Evolutionary conservation across 2,329 filamentous ascomycete genomes (phyloP), one percentile per base, ranked within the genome.

Genomic region (Esteya vermicola): DNA sequence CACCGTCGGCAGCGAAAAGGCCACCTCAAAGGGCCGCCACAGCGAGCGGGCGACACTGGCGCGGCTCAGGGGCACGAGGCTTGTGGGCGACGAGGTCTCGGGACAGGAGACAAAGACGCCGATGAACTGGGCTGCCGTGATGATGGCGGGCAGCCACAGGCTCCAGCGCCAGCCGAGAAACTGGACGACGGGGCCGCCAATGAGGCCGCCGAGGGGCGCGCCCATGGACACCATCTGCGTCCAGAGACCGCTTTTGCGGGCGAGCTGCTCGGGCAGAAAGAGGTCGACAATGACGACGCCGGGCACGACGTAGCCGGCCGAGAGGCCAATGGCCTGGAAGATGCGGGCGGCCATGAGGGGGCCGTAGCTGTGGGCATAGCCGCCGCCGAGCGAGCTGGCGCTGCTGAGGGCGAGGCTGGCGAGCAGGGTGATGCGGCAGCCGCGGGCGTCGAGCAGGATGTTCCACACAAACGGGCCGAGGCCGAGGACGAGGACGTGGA

Each of bases 261-360:
- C 43, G 50, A 49, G 38, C 49, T 52, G 36, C 48, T 44, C 12
- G 40, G 49, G 49, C 39, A 59, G 46, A 44, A 57, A 59, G 2
- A 54, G 47, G 33, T 51, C 53, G 16, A 54, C 56, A 3, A 54
- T 54, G 33, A 56, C 54, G 38, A 57, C 49, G 14, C 30, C 30
- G 16, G 55, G 55, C n/a, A 52, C 55, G 36, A 59, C 57, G 25
- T 57, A 54, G 6, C n/a, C 25, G 16, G 35, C 23, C 35, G 25
- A 27, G n/a, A 28, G 12, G 35, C 23, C 23, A n/a, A 58, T 40
- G 2, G 56, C 58, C 28, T 59, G 45, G 34, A 60, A 48, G n/a
- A 58, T 45, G 7, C 56, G 52, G 27, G 45, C 36, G 1, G 45
- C 42, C 10, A 57, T 40, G 7, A 59, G 46, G 2, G 48, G 47